Conservation (phyloP, 768 basidiomycete genomes). For the Kwoniella sp. region DNA sequence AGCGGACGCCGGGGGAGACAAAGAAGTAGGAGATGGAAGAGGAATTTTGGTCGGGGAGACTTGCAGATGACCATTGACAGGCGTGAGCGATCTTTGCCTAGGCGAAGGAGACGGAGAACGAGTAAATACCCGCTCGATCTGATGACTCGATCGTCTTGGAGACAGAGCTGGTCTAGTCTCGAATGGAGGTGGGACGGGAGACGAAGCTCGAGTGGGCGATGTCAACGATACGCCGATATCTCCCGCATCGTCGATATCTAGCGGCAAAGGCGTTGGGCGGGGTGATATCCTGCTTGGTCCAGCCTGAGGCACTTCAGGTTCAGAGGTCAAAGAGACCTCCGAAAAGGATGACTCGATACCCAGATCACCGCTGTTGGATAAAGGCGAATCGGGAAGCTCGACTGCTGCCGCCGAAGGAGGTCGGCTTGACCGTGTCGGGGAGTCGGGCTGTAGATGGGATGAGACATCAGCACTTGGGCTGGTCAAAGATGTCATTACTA, state of each 20-base stretch:
- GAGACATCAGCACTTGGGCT: not conserved
- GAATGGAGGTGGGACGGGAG: slow-evolving; percentile 6
- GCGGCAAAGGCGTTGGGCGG: not conserved
- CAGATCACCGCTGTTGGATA: slow-evolving; percentile 1
- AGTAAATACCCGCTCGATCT: not conserved
- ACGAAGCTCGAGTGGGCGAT: slow-evolving; percentile 11
- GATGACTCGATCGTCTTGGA: not conserved
- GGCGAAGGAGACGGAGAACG: slow-evolving; percentile 14
- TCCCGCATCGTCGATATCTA: slow-evolving; percentile 8
- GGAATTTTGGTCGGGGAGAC: slow-evolving; percentile 15
- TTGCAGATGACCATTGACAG: slow-evolving; percentile 14
- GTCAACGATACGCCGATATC: slow-evolving; percentile 17
- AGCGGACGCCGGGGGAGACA: slow-evolving; percentile 15
- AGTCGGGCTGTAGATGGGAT: not conserved
- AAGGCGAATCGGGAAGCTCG: not conserved
- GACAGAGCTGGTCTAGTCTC: not conserved
- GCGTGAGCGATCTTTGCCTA: slow-evolving; percentile 6
- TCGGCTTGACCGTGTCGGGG: not conserved
- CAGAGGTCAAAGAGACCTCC: slow-evolving; percentile 5
- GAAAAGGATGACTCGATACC: slow-evolving; percentile 10
- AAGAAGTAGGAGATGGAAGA: slow-evolving; percentile 12
- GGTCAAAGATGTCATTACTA: too few species aligned
- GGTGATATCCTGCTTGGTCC: slow-evolving; percentile 5
- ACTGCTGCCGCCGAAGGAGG: not conserved
- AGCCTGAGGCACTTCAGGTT: not conserved